Percentiles rank a stretch among this genome's conserved stretches.
These are phyloP conservation scores for Inga oerstediana DNA, from an alignment of 306 rosid species.

Conservation along the genomic window DNA sequence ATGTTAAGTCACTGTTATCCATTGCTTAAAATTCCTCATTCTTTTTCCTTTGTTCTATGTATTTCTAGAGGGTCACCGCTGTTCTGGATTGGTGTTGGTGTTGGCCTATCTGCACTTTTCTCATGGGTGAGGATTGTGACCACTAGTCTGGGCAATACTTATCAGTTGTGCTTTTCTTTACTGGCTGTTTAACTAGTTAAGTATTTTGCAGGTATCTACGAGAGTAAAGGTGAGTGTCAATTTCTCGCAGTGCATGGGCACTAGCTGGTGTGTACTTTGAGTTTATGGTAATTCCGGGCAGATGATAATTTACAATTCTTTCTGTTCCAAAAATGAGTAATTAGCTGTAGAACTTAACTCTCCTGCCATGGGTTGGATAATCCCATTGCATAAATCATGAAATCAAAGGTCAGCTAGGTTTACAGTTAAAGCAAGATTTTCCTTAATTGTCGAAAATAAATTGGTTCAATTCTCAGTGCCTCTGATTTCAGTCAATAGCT, in stretches of 20 bases:
- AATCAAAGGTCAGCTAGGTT: not conserved
- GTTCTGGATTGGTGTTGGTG: constrained; percentile 96
- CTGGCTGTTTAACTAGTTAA: constrained; percentile 44
- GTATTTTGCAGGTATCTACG: constrained; percentile 69
- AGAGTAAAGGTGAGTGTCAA: constrained; percentile 77
- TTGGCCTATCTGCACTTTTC: constrained; percentile 89
- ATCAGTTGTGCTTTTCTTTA: constrained; percentile 17
- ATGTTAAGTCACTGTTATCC: not conserved
- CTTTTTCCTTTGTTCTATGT: constrained; percentile 31
- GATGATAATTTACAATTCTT: constrained; percentile 21
- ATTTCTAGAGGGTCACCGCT: constrained; percentile 86
- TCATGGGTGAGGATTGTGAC: constrained; percentile 72
- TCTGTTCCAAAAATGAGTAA: not conserved
- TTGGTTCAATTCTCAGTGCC: constrained; percentile 1
- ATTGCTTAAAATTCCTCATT: constrained; percentile 19
- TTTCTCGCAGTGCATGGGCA: constrained; percentile 37
- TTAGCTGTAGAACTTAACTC: not conserved
- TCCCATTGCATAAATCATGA: not conserved
- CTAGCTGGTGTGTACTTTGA: constrained; percentile 31
- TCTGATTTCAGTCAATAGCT: not conserved
- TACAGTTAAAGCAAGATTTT: not conserved
- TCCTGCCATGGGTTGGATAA: not conserved
- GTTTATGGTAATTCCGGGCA: not conserved
- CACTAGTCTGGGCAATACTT: constrained; percentile 15
- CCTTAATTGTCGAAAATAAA: not conserved